phyloP scores from a whole-genome alignment of 169 alveolate genomes.

The Miamiensis avidus region DNA sequence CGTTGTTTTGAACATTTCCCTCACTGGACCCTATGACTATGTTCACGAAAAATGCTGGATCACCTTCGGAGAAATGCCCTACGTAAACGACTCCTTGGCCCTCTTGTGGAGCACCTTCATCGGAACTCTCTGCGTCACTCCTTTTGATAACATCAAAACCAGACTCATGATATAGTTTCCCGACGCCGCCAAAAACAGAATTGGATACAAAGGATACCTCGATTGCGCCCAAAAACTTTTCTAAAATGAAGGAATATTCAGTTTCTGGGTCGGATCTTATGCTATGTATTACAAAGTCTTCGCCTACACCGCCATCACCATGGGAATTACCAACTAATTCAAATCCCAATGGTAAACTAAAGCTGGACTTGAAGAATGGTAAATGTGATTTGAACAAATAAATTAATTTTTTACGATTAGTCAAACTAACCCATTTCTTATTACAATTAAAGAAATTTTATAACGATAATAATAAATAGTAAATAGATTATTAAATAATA shows the following conservation, averaged over 20 bases:
- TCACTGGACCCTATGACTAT: slow-evolving; percentile 54
- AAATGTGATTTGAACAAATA: slow-evolving; percentile 36
- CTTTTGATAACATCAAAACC: slow-evolving; percentile 45
- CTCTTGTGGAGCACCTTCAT: slow-evolving; percentile 37
- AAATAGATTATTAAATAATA: too few relatives aligned
- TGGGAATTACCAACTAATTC: slow-evolving; percentile 18
- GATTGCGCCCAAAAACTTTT: slow-evolving; percentile 17
- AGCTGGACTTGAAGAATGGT: slow-evolving; percentile 51
- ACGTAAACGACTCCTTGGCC: slow-evolving; percentile 30
- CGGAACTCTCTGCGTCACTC: slow-evolving; percentile 31
- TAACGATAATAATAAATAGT: too few relatives aligned
- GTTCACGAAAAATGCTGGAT: slow-evolving; percentile 42
- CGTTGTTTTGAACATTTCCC: slow-evolving; percentile 25
- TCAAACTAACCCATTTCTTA: too few relatives aligned
- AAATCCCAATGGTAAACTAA: slow-evolving; percentile 18
- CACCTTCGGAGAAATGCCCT: slow-evolving; percentile 42
- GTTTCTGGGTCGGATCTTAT: slow-evolving; percentile 37
- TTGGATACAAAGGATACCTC: slow-evolving; percentile 18
- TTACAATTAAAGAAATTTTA: too few relatives aligned
- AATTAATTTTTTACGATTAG: too few relatives aligned
- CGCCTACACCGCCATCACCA: slow-evolving; percentile 26
- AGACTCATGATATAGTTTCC: slow-evolving; percentile 25
- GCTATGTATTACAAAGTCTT: slow-evolving; percentile 34
- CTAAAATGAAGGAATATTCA: slow-evolving; percentile 29
- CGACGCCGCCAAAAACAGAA: slow-evolving; percentile 38